These are phyloP conservation scores for Capsicum baccatum DNA, from an alignment of 257 asterid genomes.

Conservation along the genomic window DNA sequence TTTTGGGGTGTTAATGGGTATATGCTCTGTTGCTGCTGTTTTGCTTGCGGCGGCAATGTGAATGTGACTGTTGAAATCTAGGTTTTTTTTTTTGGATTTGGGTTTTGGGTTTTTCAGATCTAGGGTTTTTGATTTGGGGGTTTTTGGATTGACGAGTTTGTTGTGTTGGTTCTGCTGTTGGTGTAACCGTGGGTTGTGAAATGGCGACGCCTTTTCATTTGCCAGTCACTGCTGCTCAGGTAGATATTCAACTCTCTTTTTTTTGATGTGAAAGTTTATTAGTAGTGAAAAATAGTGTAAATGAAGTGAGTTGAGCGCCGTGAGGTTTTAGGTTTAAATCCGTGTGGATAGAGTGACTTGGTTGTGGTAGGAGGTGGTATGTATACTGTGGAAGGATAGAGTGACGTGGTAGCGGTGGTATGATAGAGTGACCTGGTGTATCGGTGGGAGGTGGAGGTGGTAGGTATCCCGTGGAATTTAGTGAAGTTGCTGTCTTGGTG, in stretches of 20 bases:
- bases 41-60: constrained; percentile 17
- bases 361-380: too few species aligned
- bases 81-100: not conserved
- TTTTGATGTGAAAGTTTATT: too few species aligned
- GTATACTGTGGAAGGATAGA: too few species aligned
- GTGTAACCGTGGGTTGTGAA: constrained; percentile 8
- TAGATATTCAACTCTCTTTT: not conserved
- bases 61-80: constrained; percentile 27
- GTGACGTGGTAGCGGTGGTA: too few species aligned
- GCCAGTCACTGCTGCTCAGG: constrained; percentile 94
- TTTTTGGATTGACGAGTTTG: not conserved
- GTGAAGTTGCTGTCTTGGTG: too few species aligned
- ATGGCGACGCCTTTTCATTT: constrained; percentile 80
- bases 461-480: too few species aligned
- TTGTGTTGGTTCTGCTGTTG: constrained; percentile 13
- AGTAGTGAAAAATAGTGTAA: too few species aligned
- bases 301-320: too few species aligned
- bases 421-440: too few species aligned
- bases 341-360: too few species aligned
- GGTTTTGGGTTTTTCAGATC: constrained; percentile 58
- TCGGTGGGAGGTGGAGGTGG: too few species aligned
- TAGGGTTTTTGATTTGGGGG: constrained; percentile 40
- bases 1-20: not conserved
- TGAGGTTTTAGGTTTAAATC: too few species aligned
- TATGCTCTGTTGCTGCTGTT: not conserved